phyloP scores from a whole-genome alignment of 768 basidiomycete species.

The Psilocybe cubensis region DNA sequence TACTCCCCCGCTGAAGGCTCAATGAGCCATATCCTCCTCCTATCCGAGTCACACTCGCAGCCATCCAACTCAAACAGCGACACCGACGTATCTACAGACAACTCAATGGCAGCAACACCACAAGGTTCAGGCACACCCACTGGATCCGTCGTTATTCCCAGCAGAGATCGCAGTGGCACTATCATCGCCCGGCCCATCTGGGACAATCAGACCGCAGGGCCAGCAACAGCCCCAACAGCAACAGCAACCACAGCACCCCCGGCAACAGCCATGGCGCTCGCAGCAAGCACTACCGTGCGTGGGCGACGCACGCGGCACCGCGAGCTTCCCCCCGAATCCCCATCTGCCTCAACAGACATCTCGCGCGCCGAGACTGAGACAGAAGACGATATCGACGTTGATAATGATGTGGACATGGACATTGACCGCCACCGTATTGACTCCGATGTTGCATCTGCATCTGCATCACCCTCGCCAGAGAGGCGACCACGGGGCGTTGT shows the following conservation, averaged over 20 bases:
- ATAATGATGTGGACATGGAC: slow-evolving; percentile 51
- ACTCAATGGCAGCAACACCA: slow-evolving; percentile 63
- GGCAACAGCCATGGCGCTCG: slow-evolving; percentile 15
- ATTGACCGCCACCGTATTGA: slow-evolving; percentile 27
- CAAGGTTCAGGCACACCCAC: slow-evolving; percentile 62
- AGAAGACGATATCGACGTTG: slow-evolving; percentile 65
- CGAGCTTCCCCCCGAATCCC: slow-evolving; percentile 34
- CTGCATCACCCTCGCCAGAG: slow-evolving; percentile 37
- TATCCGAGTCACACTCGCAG: slow-evolving; percentile 19
- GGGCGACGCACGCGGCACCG: slow-evolving; percentile 29
- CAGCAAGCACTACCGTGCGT: slow-evolving; percentile 10
- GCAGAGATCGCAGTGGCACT: slow-evolving; percentile 75
- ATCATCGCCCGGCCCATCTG: slow-evolving; percentile 68
- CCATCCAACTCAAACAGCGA: slow-evolving; percentile 50
- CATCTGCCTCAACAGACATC: slow-evolving; percentile 43
- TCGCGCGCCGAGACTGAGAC: slow-evolving; percentile 76
- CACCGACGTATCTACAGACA: slow-evolving; percentile 64
- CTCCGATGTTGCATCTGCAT: slow-evolving; percentile 29
- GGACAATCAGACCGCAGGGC: slow-evolving; percentile 45
- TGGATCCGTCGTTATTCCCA: slow-evolving; percentile 58
- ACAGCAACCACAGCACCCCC: slow-evolving; percentile 1
- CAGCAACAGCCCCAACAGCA: slow-evolving; percentile 4
- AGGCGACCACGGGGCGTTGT: slow-evolving; percentile 21
- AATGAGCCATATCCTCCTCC: slow-evolving; percentile 13
- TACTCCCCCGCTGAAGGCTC: slow-evolving; percentile 18